Evolutionary conservation across 495 filamentous ascomycete genomes (phyloP).

Genomic region (Margaritispora aquatica): DNA sequence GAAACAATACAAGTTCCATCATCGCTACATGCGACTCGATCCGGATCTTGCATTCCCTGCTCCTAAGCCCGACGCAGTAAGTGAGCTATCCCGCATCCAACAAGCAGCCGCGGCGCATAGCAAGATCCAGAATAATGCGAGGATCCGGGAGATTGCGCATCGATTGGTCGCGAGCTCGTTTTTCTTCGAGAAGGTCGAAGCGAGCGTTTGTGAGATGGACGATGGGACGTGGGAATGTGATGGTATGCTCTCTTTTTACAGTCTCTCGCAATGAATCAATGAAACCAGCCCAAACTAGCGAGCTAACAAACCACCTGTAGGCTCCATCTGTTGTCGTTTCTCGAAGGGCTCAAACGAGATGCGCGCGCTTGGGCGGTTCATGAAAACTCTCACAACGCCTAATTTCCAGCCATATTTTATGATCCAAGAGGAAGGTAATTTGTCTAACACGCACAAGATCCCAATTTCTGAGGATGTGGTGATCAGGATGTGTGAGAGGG

Average conservation of each 20-base stretch:
- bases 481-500: background rate
- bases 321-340: slow-evolving; percentile 31
- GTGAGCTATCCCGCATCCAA: slow-evolving; percentile 12
- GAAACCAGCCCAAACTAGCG: too few relatives aligned
- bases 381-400: slow-evolving; percentile 23
- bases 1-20: slow-evolving; percentile 8
- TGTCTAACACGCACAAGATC: slow-evolving; percentile 13
- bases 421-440: slow-evolving; percentile 23
- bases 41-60: slow-evolving; percentile 26
- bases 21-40: slow-evolving; percentile 26
- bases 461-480: background rate
- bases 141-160: slow-evolving; percentile 28
- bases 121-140: slow-evolving; percentile 15
- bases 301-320: too few relatives aligned
- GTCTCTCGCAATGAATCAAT: too few relatives aligned
- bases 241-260: slow-evolving; percentile 18
- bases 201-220: slow-evolving; percentile 20
- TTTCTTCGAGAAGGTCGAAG: slow-evolving; percentile 30
- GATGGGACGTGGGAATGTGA: slow-evolving; percentile 22
- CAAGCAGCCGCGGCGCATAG: slow-evolving; percentile 19
- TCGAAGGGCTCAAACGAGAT: slow-evolving; percentile 20
- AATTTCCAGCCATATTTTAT: slow-evolving; percentile 33
- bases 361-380: slow-evolving; percentile 26
- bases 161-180: slow-evolving; percentile 34
- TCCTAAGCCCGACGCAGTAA: slow-evolving; percentile 22